A percentile compares a stretch with the other conserved stretches of the same genome.
phyloP scores from a whole-genome alignment of 352 stramenopile genomes.

The Saprolegnia parasitica region DNA sequence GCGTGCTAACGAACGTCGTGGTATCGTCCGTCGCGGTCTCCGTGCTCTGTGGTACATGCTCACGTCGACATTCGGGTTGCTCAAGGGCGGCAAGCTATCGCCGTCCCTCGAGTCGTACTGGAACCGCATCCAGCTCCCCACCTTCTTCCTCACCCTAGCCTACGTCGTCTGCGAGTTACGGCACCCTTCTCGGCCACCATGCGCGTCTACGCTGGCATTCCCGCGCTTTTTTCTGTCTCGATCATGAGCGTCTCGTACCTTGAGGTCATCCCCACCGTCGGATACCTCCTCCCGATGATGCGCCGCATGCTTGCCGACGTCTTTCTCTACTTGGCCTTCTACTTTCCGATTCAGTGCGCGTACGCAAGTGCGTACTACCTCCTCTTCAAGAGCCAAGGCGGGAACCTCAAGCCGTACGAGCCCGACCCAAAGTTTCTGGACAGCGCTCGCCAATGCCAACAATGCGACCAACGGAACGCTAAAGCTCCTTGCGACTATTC shows the following conservation, averaged over 20 bases:
- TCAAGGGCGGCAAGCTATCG: too few species aligned
- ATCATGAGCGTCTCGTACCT: background rate
- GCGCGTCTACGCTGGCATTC: background rate
- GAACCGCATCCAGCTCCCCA: too few species aligned
- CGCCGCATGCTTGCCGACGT: background rate
- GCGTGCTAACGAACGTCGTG: too few species aligned
- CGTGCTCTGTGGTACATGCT: too few species aligned
- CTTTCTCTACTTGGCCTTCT: background rate
- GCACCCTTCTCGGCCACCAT: background rate
- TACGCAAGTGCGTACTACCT: slow-evolving; percentile 1
- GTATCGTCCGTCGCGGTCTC: too few species aligned
- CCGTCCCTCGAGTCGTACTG: too few species aligned
- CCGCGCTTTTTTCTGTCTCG: background rate
- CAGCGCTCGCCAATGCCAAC: too few species aligned
- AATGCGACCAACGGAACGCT: too few species aligned
- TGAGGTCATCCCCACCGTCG: background rate
- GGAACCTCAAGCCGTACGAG: background rate
- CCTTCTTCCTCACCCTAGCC: background rate
- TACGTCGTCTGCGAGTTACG: background rate
- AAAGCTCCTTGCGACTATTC: background rate
- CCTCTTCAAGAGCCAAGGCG: background rate
- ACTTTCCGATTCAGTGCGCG: background rate
- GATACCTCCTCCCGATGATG: slow-evolving; percentile 5
- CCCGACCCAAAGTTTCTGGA: too few species aligned
- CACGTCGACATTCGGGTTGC: too few species aligned